A percentile compares a stretch with the other conserved stretches of the same genome.
Conservation (phyloP, 2,329 filamentous ascomycete species). For the Cryphonectria japonica region DNA sequence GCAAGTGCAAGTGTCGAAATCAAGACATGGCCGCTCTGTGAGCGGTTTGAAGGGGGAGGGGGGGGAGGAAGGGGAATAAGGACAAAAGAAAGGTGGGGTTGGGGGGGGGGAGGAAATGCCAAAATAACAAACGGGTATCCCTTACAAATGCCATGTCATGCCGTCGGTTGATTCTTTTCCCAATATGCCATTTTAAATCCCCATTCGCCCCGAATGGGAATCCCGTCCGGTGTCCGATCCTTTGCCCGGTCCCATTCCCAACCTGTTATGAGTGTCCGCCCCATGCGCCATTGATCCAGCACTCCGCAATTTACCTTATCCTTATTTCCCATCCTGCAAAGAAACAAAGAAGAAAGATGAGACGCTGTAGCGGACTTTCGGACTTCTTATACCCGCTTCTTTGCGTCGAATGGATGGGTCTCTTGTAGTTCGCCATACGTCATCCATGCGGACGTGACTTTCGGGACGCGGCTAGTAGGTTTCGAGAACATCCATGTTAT, state of each 20-base stretch:
- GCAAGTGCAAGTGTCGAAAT: not conserved
- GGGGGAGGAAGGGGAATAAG: no score
- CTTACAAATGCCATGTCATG: constrained; percentile 33
- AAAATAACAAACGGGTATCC: constrained; percentile 32
- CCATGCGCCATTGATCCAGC: constrained; percentile 30
- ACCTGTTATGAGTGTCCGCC: constrained; percentile 19
- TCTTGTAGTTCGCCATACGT: not conserved
- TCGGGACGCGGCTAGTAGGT: not conserved
- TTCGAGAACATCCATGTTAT: not conserved
- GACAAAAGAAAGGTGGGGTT: no score
- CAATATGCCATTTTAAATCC: constrained; percentile 21
- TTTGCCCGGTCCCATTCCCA: constrained; percentile 22
- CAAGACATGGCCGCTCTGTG: not conserved
- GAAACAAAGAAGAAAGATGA: not conserved
- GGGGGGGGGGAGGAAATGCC: constrained; percentile 8
- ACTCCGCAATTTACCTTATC: constrained; percentile 16
- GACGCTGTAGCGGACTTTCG: not conserved
- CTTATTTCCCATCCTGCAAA: constrained; percentile 14
- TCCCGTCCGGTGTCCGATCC: constrained; percentile 1
- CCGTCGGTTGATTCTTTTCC: constrained; percentile 24
- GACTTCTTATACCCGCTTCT: not conserved
- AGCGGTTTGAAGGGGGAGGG: not conserved
- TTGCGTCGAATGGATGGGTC: not conserved
- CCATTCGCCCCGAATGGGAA: constrained; percentile 12
- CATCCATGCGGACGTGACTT: not conserved